phyloP scores from a whole-genome alignment of 2,329 filamentous ascomycete genomes.

The Penicillium frequentans region DNA sequence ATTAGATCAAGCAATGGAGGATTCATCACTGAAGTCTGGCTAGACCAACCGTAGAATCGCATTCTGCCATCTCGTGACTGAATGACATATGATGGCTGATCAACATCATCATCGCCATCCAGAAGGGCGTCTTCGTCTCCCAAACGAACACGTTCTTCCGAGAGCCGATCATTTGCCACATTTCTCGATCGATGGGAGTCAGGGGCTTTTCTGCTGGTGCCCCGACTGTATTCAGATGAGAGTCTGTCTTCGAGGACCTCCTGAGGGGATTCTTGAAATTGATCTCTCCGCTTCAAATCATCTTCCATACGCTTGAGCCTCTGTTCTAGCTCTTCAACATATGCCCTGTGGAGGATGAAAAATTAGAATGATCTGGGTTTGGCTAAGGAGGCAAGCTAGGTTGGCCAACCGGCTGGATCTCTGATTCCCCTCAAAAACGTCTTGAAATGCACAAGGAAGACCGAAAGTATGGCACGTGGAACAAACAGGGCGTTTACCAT shows the following conservation, averaged over 20 bases:
- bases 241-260: background rate
- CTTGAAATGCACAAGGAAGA: conserved; percentile 7
- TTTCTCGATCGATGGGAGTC: background rate
- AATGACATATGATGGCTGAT: conserved; percentile 13
- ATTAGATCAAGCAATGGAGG: background rate
- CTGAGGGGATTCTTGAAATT: background rate
- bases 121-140: background rate
- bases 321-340: conserved; percentile 1
- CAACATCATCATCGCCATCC: background rate
- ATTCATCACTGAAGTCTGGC: background rate
- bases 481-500: conserved; percentile 11
- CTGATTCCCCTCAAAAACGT: background rate
- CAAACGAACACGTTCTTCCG: background rate
- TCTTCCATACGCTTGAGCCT: background rate
- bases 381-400: background rate
- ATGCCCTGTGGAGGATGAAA: background rate
- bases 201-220: background rate
- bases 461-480: conserved; percentile 8
- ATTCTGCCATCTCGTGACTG: conserved; percentile 14
- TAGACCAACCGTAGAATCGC: conserved; percentile 19
- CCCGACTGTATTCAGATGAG: background rate
- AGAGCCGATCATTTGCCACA: background rate
- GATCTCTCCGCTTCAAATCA: background rate
- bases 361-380: background rate
- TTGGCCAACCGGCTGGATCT: conserved; percentile 1